phyloP scores from a whole-genome alignment of 306 rosid genomes.

The Inga laurina region DNA sequence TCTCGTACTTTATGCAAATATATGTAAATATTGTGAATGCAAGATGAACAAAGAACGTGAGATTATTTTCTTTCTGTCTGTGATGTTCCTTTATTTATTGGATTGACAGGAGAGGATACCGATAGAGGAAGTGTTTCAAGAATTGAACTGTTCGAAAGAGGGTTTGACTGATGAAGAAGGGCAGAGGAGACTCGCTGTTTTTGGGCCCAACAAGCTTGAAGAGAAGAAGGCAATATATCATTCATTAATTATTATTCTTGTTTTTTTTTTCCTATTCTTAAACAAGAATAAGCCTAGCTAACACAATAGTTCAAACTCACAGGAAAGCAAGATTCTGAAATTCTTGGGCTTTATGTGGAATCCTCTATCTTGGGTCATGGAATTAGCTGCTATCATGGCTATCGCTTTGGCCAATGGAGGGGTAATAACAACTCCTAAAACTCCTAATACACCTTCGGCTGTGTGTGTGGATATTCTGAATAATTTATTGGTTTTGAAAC shows the following conservation, averaged over 20 bases:
- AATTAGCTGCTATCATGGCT: constrained; percentile 90
- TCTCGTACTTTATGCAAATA: background rate
- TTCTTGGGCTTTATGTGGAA: constrained; percentile 98
- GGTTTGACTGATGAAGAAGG: constrained; percentile 82
- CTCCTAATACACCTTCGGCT: background rate
- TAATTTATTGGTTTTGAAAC: background rate
- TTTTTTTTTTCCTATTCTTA: background rate
- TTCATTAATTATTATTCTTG: background rate
- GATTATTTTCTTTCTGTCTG: background rate
- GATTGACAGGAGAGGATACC: constrained; percentile 72
- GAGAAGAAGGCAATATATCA: constrained; percentile 59
- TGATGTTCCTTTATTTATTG: background rate
- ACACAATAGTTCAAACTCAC: constrained; percentile 7
- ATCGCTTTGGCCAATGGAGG: constrained; percentile 93
- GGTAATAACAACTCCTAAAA: constrained; percentile 42
- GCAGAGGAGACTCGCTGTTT: constrained; percentile 59
- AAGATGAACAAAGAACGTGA: background rate
- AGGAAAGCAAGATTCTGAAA: constrained; percentile 75
- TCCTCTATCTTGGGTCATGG: constrained; percentile 98
- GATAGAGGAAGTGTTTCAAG: constrained; percentile 75
- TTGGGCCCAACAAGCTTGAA: constrained; percentile 87
- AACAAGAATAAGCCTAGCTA: background rate
- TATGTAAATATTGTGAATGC: too few relatives aligned
- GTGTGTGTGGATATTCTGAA: background rate
- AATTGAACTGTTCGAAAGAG: constrained; percentile 69